Evolutionary conservation across 2,329 filamentous ascomycete species (phyloP).

Genomic region (Pseudocercospora fuligena): DNA sequence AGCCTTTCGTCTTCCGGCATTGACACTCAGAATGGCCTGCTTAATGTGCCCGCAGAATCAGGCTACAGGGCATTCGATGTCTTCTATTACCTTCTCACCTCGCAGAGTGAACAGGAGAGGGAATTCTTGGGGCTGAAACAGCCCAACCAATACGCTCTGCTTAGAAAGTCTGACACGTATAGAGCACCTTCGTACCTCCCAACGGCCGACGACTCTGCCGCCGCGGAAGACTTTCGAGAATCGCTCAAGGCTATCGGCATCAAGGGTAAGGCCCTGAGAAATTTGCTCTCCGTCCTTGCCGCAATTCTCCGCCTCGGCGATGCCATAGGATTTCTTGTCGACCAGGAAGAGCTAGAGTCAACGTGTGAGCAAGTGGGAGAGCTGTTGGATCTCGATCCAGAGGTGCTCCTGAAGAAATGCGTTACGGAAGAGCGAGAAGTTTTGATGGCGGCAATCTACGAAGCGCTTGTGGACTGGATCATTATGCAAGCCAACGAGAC

Average conservation of each 20-base stretch:
- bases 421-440: conserved; percentile 83
- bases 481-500: conserved; percentile 85
- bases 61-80: conserved; percentile 95
- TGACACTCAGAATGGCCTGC: conserved; percentile 77
- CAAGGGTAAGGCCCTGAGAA: conserved; percentile 80
- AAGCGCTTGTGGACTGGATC: conserved; percentile 93
- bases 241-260: conserved; percentile 91
- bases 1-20: conserved; percentile 86
- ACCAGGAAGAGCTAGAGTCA: conserved; percentile 81
- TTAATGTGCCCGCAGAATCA: conserved; percentile 76
- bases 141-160: conserved; percentile 75
- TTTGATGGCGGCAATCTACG: conserved; percentile 85
- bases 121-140: conserved; percentile 84
- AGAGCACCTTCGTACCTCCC: conserved; percentile 85
- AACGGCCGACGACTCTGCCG: conserved; percentile 87
- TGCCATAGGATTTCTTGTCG: conserved; percentile 80
- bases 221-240: conserved; percentile 88
- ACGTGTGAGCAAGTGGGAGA: conserved; percentile 89
- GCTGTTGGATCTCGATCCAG: conserved; percentile 83
- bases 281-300: conserved; percentile 82
- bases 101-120: conserved; percentile 77
- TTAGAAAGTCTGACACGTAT: conserved; percentile 85
- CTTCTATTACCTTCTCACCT: conserved; percentile 95
- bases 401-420: conserved; percentile 77
- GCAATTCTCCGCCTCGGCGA: conserved; percentile 91